These are phyloP conservation scores for Sarocladium kiliense DNA, from an alignment of 2,329 filamentous ascomycete genomes.

Conservation along the genomic window DNA sequence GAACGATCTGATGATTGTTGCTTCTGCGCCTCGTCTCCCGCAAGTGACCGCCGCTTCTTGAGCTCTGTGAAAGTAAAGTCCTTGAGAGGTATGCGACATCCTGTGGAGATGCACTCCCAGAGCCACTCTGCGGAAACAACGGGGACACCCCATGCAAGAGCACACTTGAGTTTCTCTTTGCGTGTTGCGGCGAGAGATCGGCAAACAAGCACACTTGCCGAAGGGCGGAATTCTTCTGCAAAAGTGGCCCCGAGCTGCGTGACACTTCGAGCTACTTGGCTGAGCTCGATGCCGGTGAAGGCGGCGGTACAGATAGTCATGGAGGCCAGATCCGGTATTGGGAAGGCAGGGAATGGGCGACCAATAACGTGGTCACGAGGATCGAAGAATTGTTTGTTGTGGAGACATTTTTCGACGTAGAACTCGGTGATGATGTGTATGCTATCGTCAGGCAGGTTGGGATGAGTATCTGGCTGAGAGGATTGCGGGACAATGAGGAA, in stretches of 20 bases:
- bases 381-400: conserved; percentile 65
- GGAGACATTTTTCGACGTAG: conserved; percentile 86
- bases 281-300: conserved; percentile 77
- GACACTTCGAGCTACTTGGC: conserved; percentile 76
- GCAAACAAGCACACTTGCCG: conserved; percentile 75
- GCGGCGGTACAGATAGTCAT: conserved; percentile 75
- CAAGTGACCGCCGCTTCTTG: conserved; percentile 14
- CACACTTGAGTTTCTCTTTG: conserved; percentile 74
- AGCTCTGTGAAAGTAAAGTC: conserved; percentile 44
- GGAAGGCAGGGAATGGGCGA: conserved; percentile 67
- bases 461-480: conserved; percentile 41
- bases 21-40: neutral
- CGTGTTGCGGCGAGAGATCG: conserved; percentile 51
- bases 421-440: conserved; percentile 71
- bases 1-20: neutral
- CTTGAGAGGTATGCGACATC: conserved; percentile 39
- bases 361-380: conserved; percentile 69
- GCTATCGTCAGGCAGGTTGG: conserved; percentile 27
- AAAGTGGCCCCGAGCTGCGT: conserved; percentile 75
- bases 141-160: conserved; percentile 68
- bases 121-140: conserved; percentile 82
- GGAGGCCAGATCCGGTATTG: conserved; percentile 62
- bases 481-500: conserved; percentile 52
- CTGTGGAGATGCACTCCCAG: conserved; percentile 68
- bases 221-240: conserved; percentile 67